Evolutionary conservation across 768 basidiomycete genomes (phyloP).

Genomic region (Leccinellum luteum): DNA sequence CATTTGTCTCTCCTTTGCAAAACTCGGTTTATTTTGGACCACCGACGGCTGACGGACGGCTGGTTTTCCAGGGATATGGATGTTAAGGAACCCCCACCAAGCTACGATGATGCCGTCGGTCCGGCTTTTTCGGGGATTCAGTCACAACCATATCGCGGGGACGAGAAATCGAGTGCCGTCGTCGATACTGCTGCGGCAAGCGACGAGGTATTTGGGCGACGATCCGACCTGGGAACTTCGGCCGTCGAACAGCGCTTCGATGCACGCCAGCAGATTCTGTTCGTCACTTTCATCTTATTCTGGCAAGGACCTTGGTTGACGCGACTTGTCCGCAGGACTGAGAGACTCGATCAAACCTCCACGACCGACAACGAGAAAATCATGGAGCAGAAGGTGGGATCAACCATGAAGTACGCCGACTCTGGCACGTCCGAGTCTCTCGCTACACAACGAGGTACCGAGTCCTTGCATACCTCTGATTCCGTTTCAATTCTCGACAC

Average conservation of each 20-base stretch:
- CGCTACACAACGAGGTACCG: background rate
- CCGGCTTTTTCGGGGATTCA: background rate
- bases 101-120: conserved; percentile 9
- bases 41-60: background rate
- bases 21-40: background rate
- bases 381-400: background rate
- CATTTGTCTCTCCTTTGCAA: background rate
- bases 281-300: background rate
- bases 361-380: background rate
- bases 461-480: background rate
- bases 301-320: background rate
- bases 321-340: background rate
- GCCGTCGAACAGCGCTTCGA: background rate
- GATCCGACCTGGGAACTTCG: background rate
- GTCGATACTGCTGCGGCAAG: background rate
- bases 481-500: background rate
- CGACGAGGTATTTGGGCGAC: background rate
- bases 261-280: background rate
- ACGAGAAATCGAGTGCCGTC: background rate
- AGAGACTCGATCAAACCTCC: background rate
- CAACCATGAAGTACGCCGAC: background rate
- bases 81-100: conserved; percentile 12
- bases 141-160: background rate
- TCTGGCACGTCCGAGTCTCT: background rate
- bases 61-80: background rate